A percentile compares a stretch with the other conserved stretches of the same genome.
Conservation (phyloP, 257 asterid species). For the Ophiorrhiza pumila region DNA sequence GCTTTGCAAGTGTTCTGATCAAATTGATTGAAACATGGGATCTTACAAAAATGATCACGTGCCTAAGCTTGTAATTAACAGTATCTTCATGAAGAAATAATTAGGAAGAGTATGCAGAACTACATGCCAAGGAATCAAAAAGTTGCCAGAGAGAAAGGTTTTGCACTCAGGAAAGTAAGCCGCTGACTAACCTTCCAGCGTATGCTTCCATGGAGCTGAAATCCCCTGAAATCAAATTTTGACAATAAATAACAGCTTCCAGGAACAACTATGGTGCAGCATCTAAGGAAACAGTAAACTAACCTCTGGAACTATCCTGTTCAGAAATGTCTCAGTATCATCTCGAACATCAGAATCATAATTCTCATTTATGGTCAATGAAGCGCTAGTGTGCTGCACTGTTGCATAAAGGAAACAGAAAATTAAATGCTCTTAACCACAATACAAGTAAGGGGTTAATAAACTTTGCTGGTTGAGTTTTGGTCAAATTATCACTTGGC, state of each 20-base stretch:
- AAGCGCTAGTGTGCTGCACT: conserved; percentile 99
- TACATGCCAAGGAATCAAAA: background rate
- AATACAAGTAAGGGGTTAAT: background rate
- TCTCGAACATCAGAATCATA: conserved; percentile 92
- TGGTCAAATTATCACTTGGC: background rate
- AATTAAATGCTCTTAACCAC: conserved; percentile 5
- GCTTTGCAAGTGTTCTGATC: background rate
- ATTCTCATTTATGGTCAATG: conserved; percentile 92
- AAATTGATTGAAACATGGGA: background rate
- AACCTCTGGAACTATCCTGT: conserved; percentile 90
- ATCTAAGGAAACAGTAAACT: conserved; percentile 21
- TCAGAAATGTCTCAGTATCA: conserved; percentile 89
- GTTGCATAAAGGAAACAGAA: conserved; percentile 32
- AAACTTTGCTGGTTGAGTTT: background rate
- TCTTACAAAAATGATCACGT: background rate
- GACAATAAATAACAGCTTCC: conserved; percentile 20
- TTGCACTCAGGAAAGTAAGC: conserved; percentile 1
- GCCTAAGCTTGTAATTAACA: background rate
- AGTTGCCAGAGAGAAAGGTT: conserved; percentile 1
- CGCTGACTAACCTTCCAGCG: conserved; percentile 62
- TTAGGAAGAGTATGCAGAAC: background rate
- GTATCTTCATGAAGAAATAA: background rate
- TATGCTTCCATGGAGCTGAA: conserved; percentile 95
- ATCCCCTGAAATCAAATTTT: conserved; percentile 55
- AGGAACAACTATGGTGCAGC: conserved; percentile 8